A percentile compares a stretch with the other conserved stretches of the same genome.
phyloP scores from a whole-genome alignment of 2,329 filamentous ascomycete species.

The Bipolaris zeicola region DNA sequence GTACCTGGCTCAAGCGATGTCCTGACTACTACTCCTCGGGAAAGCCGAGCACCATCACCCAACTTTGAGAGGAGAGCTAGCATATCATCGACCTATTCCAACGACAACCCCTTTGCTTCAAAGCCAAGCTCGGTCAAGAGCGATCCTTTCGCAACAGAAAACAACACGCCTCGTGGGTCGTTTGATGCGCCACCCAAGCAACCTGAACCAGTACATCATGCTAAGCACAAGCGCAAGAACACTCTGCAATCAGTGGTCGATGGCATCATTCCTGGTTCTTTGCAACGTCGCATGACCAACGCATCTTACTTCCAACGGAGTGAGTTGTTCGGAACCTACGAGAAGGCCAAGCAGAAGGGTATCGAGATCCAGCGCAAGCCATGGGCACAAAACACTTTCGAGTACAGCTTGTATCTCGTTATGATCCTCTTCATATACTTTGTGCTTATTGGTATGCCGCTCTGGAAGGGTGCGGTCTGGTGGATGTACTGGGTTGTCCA shows the following conservation, averaged over 20 bases:
- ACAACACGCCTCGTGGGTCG: constrained; percentile 5
- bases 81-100: constrained; percentile 8
- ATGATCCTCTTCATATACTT: constrained; percentile 52
- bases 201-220: constrained; percentile 14
- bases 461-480: constrained; percentile 52
- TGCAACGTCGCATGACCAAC: constrained; percentile 26
- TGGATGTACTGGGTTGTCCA: constrained; percentile 14
- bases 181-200: constrained; percentile 5
- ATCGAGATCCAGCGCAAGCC: constrained; percentile 36
- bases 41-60: constrained; percentile 11
- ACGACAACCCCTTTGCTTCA: constrained; percentile 21
- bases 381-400: constrained; percentile 47
- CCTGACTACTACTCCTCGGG: constrained; percentile 6
- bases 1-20: constrained; percentile 4
- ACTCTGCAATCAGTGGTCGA: constrained; percentile 26
- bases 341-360: constrained; percentile 33
- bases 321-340: constrained; percentile 27
- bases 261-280: constrained; percentile 21
- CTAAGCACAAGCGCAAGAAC: constrained; percentile 13
- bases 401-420: constrained; percentile 48
- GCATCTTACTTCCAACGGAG: constrained; percentile 20
- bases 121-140: constrained; percentile 15
- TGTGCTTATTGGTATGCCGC: constrained; percentile 53
- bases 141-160: constrained; percentile 12
- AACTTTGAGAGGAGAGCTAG: not conserved